phyloP scores from a whole-genome alignment of 2,329 filamentous ascomycete genomes.

The Cercospora sp. region DNA sequence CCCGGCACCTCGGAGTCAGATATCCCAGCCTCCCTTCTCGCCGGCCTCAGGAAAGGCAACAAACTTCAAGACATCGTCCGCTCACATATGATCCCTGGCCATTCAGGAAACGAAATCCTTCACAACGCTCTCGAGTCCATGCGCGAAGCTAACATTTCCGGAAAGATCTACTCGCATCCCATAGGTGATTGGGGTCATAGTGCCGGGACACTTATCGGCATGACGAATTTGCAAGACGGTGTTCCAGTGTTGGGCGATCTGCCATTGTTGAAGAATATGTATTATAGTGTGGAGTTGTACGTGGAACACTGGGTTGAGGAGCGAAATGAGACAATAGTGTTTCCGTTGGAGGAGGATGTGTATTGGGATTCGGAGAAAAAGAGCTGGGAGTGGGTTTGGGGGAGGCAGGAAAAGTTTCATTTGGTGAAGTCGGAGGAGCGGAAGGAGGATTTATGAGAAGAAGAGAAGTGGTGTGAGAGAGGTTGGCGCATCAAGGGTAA shows the following conservation, averaged over 20 bases:
- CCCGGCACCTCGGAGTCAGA: slow-evolving; percentile 16
- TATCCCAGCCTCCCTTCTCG: slow-evolving; percentile 20
- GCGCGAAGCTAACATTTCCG: slow-evolving; percentile 18
- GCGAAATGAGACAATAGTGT: slow-evolving; percentile 23
- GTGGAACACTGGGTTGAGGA: slow-evolving; percentile 26
- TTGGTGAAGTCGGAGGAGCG: slow-evolving; percentile 16
- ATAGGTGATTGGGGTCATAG: slow-evolving; percentile 30
- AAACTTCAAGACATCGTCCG: slow-evolving; percentile 27
- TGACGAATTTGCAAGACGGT: slow-evolving; percentile 27
- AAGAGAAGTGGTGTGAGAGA: not conserved
- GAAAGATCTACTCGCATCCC: slow-evolving; percentile 27
- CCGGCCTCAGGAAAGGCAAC: slow-evolving; percentile 24
- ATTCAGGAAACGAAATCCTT: slow-evolving; percentile 25
- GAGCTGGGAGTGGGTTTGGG: slow-evolving; percentile 28
- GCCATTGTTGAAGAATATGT: slow-evolving; percentile 24
- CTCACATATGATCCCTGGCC: slow-evolving; percentile 21
- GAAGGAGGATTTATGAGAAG: not conserved
- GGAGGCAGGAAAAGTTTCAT: slow-evolving; percentile 28
- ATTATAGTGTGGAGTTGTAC: slow-evolving; percentile 28
- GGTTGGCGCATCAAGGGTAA: not conserved
- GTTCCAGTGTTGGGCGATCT: slow-evolving; percentile 27
- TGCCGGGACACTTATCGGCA: slow-evolving; percentile 28
- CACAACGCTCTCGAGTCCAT: slow-evolving; percentile 14
- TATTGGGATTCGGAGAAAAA: slow-evolving; percentile 24
- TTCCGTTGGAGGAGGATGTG: slow-evolving; percentile 29